Percentiles rank a stretch among this genome's conserved stretches.
These are phyloP conservation scores for Chaetomiaceae sp. DNA, from an alignment of 2,329 filamentous ascomycete species.

Conservation along the genomic window DNA sequence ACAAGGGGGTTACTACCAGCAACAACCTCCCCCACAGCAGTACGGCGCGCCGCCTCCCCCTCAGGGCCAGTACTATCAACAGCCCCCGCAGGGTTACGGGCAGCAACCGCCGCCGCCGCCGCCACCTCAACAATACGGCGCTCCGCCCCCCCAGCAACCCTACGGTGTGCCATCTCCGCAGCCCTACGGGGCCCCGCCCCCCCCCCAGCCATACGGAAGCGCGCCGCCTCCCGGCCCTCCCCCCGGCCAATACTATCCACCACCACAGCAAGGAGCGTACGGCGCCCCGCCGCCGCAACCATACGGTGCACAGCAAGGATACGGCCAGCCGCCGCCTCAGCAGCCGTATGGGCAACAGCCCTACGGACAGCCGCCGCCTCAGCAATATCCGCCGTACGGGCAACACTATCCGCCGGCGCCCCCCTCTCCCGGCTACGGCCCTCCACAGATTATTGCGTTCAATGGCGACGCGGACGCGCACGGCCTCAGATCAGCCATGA, in stretches of 20 bases:
- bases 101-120: constrained; percentile 21
- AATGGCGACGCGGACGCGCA: constrained; percentile 67
- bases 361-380: constrained; percentile 33
- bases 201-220: constrained; percentile 8
- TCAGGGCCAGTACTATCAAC: constrained; percentile 12
- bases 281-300: constrained; percentile 15
- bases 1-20: constrained; percentile 31
- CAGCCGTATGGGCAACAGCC: constrained; percentile 31
- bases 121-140: constrained; percentile 25
- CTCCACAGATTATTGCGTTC: constrained; percentile 63
- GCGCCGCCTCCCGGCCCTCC: constrained; percentile 23
- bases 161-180: constrained; percentile 20
- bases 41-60: constrained; percentile 31
- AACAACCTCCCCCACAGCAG: constrained; percentile 26
- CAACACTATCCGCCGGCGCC: constrained; percentile 49
- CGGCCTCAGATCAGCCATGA: constrained; percentile 76
- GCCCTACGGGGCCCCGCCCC: background rate
- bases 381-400: constrained; percentile 32
- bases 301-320: constrained; percentile 14
- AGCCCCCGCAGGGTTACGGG: constrained; percentile 13
- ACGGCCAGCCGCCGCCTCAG: constrained; percentile 15
- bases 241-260: constrained; percentile 32
- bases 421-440: constrained; percentile 70
- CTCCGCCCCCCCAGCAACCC: constrained; percentile 33
- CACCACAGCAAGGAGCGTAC: constrained; percentile 27